Evolutionary conservation across 2,329 filamentous ascomycete species (phyloP).

Genomic region (Fusarium scirpi): DNA sequence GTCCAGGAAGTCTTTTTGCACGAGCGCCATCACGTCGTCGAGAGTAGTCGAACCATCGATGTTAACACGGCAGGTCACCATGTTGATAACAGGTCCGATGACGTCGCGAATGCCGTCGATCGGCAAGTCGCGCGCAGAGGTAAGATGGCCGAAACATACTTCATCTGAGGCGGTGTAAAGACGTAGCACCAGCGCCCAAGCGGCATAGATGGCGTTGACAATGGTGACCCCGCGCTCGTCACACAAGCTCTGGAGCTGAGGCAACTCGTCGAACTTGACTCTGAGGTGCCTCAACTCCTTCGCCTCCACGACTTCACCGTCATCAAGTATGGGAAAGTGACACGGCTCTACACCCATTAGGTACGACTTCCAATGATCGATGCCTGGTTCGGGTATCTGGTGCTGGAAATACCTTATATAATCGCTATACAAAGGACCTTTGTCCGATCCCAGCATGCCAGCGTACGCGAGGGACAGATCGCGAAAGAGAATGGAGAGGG

Average conservation of each 20-base stretch:
- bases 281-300: constrained; percentile 36
- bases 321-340: constrained; percentile 34
- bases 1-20: constrained; percentile 31
- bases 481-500: constrained; percentile 38
- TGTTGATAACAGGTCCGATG: constrained; percentile 67
- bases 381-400: constrained; percentile 2
- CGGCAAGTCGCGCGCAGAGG: constrained; percentile 64
- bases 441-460: not conserved
- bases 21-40: not conserved
- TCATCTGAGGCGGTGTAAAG: constrained; percentile 59
- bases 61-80: constrained; percentile 64
- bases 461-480: constrained; percentile 34
- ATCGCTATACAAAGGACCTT: constrained; percentile 34
- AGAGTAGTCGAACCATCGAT: constrained; percentile 33
- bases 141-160: constrained; percentile 66
- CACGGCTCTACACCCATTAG: constrained; percentile 33
- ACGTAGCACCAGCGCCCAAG: constrained; percentile 37
- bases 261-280: constrained; percentile 33
- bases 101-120: constrained; percentile 60
- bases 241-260: constrained; percentile 20
- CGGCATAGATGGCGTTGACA: constrained; percentile 38
- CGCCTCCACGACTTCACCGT: constrained; percentile 6
- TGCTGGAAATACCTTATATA: constrained; percentile 30
- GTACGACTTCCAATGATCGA: constrained; percentile 37
- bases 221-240: constrained; percentile 26